Evolutionary conservation across 2,329 filamentous ascomycete genomes (phyloP), one percentile per base, ranked within the genome.

Genomic region (Lasiodiplodia sp.): DNA sequence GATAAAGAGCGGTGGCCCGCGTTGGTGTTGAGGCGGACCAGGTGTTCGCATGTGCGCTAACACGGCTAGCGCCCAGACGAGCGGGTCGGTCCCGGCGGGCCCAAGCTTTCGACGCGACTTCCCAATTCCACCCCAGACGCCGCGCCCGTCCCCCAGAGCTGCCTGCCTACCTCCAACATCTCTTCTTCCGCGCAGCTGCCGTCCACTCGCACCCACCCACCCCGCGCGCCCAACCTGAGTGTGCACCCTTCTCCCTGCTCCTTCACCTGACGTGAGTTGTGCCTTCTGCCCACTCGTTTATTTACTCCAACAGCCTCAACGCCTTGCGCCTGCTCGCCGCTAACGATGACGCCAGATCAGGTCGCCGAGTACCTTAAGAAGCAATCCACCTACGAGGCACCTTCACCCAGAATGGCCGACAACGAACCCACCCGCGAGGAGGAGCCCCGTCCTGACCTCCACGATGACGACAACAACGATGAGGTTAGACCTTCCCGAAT

Each of bases 391-490:
- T 10, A 34, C 52, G 11, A 25, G 14, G 8, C 12, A 3, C 18
- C 25, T 8, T 14, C 14, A 47, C 25, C 37, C 14, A 67, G n/a
- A 56, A 72, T 72, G 70, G 70, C 70, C 38, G 70, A 71, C 56
- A 67, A 57, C 31, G 68, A 70, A n/a, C 65, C 53, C 65, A 47
- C 25, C 31, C 60, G 60, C 8, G 60, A 64, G 60, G 60, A 70
- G 34, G 64, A 69, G 21, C 67, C 68, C 12, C 77, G 75, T 64
- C 72, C 75, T 49, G 77, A 79, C 49, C 76, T 73, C 28, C 75
- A 75, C n/a, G 75, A 78, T 68, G 75, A 75, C 52, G 69, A 71
- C 31, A 74, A 73, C 25, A 75, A 75, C 68, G 77, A 79, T 51
- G 78, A 80, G 75, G 77, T 79, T 77, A 71, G 65, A 38, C 18